A percentile compares a stretch with the other conserved stretches of the same genome.
phyloP scores from a whole-genome alignment of 1,139 yeast species.

The Candida labiduridarum region DNA sequence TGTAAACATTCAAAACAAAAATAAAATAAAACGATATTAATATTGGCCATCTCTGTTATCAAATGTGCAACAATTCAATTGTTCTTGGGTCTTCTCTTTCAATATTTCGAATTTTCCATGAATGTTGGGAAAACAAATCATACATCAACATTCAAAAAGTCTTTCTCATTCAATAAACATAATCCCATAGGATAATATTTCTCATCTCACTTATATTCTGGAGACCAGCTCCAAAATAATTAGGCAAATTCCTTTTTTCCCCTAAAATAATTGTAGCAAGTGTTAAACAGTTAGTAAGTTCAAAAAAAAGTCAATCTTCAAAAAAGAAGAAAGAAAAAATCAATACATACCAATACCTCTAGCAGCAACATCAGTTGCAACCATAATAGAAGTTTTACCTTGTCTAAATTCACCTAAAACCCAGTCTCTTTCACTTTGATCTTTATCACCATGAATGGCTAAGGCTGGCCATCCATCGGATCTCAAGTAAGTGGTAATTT shows the following conservation, averaged over 20 bases:
- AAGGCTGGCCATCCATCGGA: constrained; percentile 99
- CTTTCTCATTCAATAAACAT: constrained; percentile 5
- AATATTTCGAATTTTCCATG: constrained; percentile 5
- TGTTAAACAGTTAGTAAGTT: constrained; percentile 9
- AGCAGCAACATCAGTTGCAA: constrained; percentile 99
- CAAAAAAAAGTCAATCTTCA: neutral
- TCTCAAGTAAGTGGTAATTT: constrained; percentile 86
- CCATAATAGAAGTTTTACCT: constrained; percentile 96
- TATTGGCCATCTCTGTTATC: neutral
- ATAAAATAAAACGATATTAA: neutral
- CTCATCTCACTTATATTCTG: neutral
- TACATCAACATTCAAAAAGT: constrained; percentile 1
- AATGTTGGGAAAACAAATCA: neutral
- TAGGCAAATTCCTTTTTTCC: neutral
- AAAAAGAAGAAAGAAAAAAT: neutral
- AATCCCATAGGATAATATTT: neutral
- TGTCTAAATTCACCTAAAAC: constrained; percentile 88
- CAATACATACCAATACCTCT: constrained; percentile 97
- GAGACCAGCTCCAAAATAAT: constrained; percentile 3
- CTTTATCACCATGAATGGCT: constrained; percentile 99
- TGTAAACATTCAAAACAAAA: neutral
- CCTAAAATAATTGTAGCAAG: constrained; percentile 5
- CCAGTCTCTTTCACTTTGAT: constrained; percentile 98
- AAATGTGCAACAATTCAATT: neutral
- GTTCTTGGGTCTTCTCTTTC: constrained; percentile 1